These are phyloP conservation scores for Lactarius psammicola DNA, from an alignment of 768 basidiomycete genomes.

Conservation along the genomic window DNA sequence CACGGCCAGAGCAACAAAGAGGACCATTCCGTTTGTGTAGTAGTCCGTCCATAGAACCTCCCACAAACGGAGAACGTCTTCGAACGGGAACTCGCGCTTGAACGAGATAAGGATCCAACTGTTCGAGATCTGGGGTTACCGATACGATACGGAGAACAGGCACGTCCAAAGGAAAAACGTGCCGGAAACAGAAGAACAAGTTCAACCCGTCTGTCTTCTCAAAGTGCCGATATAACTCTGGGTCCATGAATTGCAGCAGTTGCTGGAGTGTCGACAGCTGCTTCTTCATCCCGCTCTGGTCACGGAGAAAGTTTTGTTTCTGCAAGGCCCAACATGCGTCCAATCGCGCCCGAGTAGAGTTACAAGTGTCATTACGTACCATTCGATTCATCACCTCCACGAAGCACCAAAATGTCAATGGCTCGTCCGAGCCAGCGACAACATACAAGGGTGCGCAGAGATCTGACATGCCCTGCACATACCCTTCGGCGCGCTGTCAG, in stretches of 20 bases:
- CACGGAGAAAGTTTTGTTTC: constrained; percentile 94
- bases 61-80: constrained; percentile 88
- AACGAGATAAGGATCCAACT: constrained; percentile 92
- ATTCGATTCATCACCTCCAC: constrained; percentile 93
- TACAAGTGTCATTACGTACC: constrained; percentile 46
- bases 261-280: constrained; percentile 88
- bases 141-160: background rate
- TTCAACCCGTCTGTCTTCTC: constrained; percentile 88
- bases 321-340: constrained; percentile 35
- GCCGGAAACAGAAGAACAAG: constrained; percentile 98
- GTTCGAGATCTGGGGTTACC: constrained; percentile 10
- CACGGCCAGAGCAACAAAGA: constrained; percentile 92
- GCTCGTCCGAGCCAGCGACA: constrained; percentile 85
- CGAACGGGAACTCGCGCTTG: constrained; percentile 95
- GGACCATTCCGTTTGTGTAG: constrained; percentile 83
- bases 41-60: constrained; percentile 93
- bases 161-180: constrained; percentile 31
- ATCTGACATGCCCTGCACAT: constrained; percentile 99
- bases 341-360: background rate
- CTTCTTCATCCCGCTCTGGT: constrained; percentile 98
- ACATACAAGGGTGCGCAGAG: constrained; percentile 92
- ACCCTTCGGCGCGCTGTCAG: constrained; percentile 52
- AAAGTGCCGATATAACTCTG: constrained; percentile 88
- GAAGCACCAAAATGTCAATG: constrained; percentile 95
- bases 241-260: constrained; percentile 91